A percentile compares a stretch with the other conserved stretches of the same genome.
Evolutionary conservation across 164 flowering plant genomes (phyloP).

Genomic region (Piper betle): DNA sequence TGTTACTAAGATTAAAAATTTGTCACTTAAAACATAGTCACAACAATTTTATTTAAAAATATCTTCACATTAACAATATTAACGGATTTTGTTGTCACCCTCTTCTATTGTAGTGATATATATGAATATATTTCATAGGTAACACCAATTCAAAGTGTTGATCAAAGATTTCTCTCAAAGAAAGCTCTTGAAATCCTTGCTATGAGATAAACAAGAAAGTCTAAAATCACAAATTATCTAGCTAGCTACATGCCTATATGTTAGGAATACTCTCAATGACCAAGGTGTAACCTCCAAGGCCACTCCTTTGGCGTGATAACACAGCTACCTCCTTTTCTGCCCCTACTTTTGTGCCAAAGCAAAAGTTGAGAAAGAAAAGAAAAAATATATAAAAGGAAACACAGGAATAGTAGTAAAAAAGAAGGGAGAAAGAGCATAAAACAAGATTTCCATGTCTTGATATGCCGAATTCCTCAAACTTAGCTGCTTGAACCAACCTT

Average conservation of each 20-base stretch:
- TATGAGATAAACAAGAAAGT: background rate
- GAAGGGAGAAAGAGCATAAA: conserved; percentile 11
- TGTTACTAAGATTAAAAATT: no score
- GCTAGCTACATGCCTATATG: background rate
- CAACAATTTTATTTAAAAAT: no score
- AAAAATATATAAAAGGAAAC: conserved; percentile 2
- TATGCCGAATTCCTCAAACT: conserved; percentile 17
- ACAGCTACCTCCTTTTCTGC: conserved; percentile 42
- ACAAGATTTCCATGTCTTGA: conserved; percentile 23
- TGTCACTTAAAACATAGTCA: no score
- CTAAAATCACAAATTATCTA: background rate
- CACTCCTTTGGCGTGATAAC: conserved; percentile 20
- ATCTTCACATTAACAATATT: no score
- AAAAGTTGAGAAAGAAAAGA: conserved; percentile 13
- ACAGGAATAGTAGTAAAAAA: conserved; percentile 10
- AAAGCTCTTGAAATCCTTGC: no score
- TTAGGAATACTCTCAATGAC: background rate
- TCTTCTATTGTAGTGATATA: no score
- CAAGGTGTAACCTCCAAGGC: conserved; percentile 12
- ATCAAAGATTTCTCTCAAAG: no score
- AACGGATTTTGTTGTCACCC: no score
- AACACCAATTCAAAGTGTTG: no score
- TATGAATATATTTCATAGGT: no score
- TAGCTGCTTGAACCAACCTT: conserved; percentile 12
- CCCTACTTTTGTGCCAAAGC: conserved; percentile 58